phyloP scores from a whole-genome alignment of 192 early-diverging fungal species.

The Geosiphon pyriformis region DNA sequence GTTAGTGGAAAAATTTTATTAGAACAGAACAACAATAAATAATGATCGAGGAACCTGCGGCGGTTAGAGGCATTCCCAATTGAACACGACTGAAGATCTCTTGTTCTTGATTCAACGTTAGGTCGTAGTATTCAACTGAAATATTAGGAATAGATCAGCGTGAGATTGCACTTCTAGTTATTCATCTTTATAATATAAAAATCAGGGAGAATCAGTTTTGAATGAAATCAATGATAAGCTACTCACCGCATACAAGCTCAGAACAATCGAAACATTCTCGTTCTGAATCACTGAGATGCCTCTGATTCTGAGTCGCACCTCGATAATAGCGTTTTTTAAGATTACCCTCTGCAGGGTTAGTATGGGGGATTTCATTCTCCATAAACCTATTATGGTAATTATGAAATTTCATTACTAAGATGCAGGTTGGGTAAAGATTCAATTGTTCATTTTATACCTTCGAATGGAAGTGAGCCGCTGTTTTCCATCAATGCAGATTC shows the following conservation, averaged over 20 bases:
- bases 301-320: not conserved
- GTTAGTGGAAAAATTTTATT: not conserved
- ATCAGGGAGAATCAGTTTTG: not conserved
- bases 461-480: slow-evolving; percentile 30
- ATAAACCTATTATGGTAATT: slow-evolving; percentile 25
- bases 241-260: slow-evolving; percentile 26
- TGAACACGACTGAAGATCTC: slow-evolving; percentile 33
- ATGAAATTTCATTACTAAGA: not conserved
- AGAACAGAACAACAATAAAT: not conserved
- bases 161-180: too few relatives aligned
- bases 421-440: not conserved
- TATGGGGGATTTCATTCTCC: slow-evolving; percentile 29
- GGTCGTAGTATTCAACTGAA: slow-evolving; percentile 28
- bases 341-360: slow-evolving; percentile 18
- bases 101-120: slow-evolving; percentile 28
- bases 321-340: slow-evolving; percentile 16
- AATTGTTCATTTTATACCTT: slow-evolving; percentile 14
- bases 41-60: slow-evolving; percentile 5
- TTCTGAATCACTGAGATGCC: slow-evolving; percentile 9
- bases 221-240: not conserved
- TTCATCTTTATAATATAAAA: too few relatives aligned
- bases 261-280: slow-evolving; percentile 22
- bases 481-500: slow-evolving; percentile 32
- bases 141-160: too few relatives aligned
- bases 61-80: slow-evolving; percentile 26